Percentiles rank a stretch among this genome's conserved stretches.
These are phyloP conservation scores for Adansonia madagascariensis DNA, from an alignment of 441 rosid species.

Conservation along the genomic window DNA sequence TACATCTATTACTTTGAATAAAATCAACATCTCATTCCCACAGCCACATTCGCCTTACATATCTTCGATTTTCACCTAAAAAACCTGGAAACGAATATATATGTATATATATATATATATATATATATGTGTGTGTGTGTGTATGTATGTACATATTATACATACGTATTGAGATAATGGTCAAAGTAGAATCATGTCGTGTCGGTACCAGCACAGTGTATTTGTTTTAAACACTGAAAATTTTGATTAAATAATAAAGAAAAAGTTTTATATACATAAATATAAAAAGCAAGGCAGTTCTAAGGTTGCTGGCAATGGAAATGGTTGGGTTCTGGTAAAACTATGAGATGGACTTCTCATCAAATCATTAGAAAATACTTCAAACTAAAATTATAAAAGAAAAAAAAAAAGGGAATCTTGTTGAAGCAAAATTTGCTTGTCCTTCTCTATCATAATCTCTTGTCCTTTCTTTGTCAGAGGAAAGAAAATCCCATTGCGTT, in stretches of 20 bases:
- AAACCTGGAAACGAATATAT: fast-evolving
- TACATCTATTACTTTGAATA: too few species aligned
- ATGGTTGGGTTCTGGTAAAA: conserved; percentile 26
- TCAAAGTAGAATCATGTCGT: neutral
- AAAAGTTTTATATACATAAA: neutral
- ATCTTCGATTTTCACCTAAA: neutral
- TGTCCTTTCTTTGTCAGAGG: conserved; percentile 12
- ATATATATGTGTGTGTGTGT: too few species aligned
- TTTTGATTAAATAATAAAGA: neutral
- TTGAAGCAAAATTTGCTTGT: conserved; percentile 29
- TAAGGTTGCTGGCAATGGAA: conserved; percentile 23
- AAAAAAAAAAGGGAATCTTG: neutral
- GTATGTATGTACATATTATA: neutral
- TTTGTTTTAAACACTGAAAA: neutral
- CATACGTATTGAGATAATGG: neutral
- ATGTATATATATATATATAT: neutral
- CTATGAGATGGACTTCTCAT: conserved; percentile 41
- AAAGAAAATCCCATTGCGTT: conserved; percentile 29
- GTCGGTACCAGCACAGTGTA: neutral
- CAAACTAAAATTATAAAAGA: neutral
- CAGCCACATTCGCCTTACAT: neutral
- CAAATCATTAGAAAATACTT: conserved; percentile 12
- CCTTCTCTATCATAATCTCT: conserved; percentile 33
- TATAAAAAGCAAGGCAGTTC: conserved; percentile 17
- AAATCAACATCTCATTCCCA: neutral